Percentiles rank a stretch among this genome's conserved stretches.
These are phyloP conservation scores for Citeromyces nyonsensis DNA, from an alignment of 805 yeast genomes.

Conservation along the genomic window DNA sequence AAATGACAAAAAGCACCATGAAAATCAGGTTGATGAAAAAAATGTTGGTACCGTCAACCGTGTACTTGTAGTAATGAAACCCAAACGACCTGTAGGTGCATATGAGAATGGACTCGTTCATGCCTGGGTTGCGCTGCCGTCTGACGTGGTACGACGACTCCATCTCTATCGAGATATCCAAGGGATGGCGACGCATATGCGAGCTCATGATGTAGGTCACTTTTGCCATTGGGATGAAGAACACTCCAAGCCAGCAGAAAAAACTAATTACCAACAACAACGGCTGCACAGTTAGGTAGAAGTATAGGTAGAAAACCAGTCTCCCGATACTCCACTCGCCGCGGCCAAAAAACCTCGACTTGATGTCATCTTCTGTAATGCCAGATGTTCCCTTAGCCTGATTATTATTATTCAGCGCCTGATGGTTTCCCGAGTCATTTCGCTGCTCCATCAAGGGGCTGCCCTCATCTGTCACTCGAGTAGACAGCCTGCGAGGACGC, in stretches of 20 bases:
- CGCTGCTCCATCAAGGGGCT: slow-evolving; percentile 1
- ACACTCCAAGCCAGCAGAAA: slow-evolving; percentile 68
- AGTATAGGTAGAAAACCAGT: slow-evolving; percentile 55
- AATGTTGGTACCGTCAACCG: slow-evolving; percentile 91
- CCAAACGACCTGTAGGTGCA: slow-evolving; percentile 93
- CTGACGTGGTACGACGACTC: slow-evolving; percentile 32
- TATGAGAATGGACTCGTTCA: slow-evolving; percentile 49
- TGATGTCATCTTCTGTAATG: slow-evolving; percentile 13
- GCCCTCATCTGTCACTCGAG: background rate
- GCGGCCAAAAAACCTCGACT: slow-evolving; percentile 63
- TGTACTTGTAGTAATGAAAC: slow-evolving; percentile 85
- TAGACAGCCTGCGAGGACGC: too few relatives aligned
- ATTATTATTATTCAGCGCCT: background rate
- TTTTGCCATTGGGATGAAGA: slow-evolving; percentile 90
- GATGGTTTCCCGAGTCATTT: background rate
- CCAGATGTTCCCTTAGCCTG: background rate
- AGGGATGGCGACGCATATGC: slow-evolving; percentile 81
- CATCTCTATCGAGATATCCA: slow-evolving; percentile 64
- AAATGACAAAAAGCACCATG: slow-evolving; percentile 68
- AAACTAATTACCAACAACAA: slow-evolving; percentile 35
- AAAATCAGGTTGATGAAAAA: slow-evolving; percentile 75
- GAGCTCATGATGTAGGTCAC: slow-evolving; percentile 49
- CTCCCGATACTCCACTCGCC: slow-evolving; percentile 86
- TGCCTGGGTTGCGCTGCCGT: slow-evolving; percentile 11
- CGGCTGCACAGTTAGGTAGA: slow-evolving; percentile 61